Evolutionary conservation across 805 yeast genomes (phyloP), one percentile per base, ranked within the genome.

Genomic region (Candida rishiriensis): DNA sequence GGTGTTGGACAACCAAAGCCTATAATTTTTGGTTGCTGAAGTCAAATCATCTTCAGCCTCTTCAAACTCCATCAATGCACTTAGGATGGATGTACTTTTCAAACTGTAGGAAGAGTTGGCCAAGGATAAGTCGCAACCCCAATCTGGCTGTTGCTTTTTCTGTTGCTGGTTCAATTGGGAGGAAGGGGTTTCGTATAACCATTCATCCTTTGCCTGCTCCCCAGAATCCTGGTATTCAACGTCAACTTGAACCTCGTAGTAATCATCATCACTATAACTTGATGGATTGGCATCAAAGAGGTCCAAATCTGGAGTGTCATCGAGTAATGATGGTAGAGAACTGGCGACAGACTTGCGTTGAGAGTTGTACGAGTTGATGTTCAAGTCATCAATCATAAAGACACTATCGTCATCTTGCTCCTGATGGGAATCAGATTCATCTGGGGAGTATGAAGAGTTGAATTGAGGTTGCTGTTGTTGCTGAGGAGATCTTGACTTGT

Each of bases 261-360:
- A 40, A 35, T 50, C 48, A 18, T 48, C 49, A 9, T 47, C 42
- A 35, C 47, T 50, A 21, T 52, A 51, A 31, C 33, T 33, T 13
- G 38, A 38, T 28, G 35, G 36, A 26, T 15, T 29, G 36, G 36
- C 2, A 31, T 50, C 50, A 40, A 36, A 41, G 3, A 41, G 14
- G 37, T 51, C 55, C 35, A 44, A 40, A 1, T 42, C 50, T 17
- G 47, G 43, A n/a, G 52, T 35, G 15, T 51, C 55, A 18, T 49
- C 51, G 13, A 51, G 39, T 6, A 53, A 42, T 13, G 60, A 56
- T 12, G 61, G 60, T 30, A 57, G 34, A 6, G 61, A 55, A 9
- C 44, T 43, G 21, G 51, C 43, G 10, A 42, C 44, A 34, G 56
- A 50, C 36, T 45, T 48, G 28, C 54, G 52, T 39, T 49, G 35